Evolutionary conservation across 2,329 filamentous ascomycete genomes (phyloP), one percentile per base, ranked within the genome.

Genomic region (Pyrenophora seminiperda): DNA sequence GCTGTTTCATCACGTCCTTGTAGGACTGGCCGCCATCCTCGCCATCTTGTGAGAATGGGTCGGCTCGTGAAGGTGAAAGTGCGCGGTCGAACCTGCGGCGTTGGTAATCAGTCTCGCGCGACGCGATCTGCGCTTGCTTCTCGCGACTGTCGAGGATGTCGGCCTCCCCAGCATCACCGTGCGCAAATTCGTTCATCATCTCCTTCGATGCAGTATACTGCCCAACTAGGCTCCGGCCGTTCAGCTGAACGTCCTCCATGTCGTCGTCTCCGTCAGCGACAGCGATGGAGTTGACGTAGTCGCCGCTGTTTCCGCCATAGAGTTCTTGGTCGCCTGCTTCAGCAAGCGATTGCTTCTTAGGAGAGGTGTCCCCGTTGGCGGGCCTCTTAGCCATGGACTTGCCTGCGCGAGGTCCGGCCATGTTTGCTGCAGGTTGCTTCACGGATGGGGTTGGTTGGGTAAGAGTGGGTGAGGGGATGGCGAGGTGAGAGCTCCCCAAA

Each of bases 21-120:
- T 97, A 99, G 53, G 85, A 93, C 54, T 89, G 81, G 14, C 90
- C 91, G 61, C 91, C 87, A 47, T 84, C 83, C 50, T 85, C 83
- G 56, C 84, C 79, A 68, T 92, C 89, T 57, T 87, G 84, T 19
- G 89, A 88, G 68, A 96, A 96, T 22, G 91, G 87, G 70, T 96
- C 91, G 54, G 87, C 90, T 66, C 91, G 86, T 7, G 90, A 91
- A 4, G 92, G 91, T 17, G 91, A 94, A 56, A 97, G 80, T 37
- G 74, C 67, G 54, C 94, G 91, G 71, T 96, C 87, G 73, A 96
- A 95, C 52, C 92, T 86, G 60, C 92, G 90, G 77, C 96, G 96
- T 76, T 99, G 95, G 72, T 99, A 99, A 70, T 97, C 93, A 57
- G 91, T 95, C 79, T 97, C 93, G 66, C 94, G 88, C 70, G 95